Evolutionary conservation across 2,329 filamentous ascomycete genomes (phyloP).

Genomic region (Dactylellina sp.): DNA sequence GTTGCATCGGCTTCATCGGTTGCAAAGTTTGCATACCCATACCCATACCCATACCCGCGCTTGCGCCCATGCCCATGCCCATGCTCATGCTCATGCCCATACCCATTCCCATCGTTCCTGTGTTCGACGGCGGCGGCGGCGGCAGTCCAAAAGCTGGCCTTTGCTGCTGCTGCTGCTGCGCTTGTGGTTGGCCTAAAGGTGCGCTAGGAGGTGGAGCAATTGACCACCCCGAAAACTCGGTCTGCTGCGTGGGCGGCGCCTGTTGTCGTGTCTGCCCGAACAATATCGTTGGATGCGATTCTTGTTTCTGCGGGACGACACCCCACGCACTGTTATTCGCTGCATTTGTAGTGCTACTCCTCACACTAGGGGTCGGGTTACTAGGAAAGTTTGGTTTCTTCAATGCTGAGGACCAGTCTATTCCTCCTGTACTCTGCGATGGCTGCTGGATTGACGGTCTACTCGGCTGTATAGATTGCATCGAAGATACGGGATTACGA

Average conservation of each 20-base stretch:
- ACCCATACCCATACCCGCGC: slow-evolving; percentile 64
- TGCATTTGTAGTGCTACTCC: slow-evolving; percentile 20
- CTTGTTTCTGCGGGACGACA: slow-evolving; percentile 48
- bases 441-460: slow-evolving; percentile 21
- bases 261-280: slow-evolving; percentile 58
- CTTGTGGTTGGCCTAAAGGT: slow-evolving; percentile 38
- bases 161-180: slow-evolving; percentile 72
- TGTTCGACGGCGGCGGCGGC: slow-evolving; percentile 62
- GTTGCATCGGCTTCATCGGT: slow-evolving; percentile 68
- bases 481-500: slow-evolving; percentile 25
- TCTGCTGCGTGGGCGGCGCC: slow-evolving; percentile 51
- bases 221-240: slow-evolving; percentile 60
- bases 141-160: slow-evolving; percentile 63
- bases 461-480: slow-evolving; percentile 46
- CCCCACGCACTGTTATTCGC: slow-evolving; percentile 35
- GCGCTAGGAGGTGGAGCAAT: slow-evolving; percentile 63
- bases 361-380: too few species aligned
- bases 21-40: slow-evolving; percentile 74
- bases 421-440: slow-evolving; percentile 30
- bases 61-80: slow-evolving; percentile 62
- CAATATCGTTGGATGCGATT: slow-evolving; percentile 57
- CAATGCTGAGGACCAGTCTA: slow-evolving; percentile 59
- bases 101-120: slow-evolving; percentile 44
- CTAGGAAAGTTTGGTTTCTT: slow-evolving; percentile 47
- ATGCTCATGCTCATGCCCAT: slow-evolving; percentile 61